Evolutionary conservation across 2,329 filamentous ascomycete genomes (phyloP), one percentile per base, ranked within the genome.

Genomic region (Fusarium aywerte): DNA sequence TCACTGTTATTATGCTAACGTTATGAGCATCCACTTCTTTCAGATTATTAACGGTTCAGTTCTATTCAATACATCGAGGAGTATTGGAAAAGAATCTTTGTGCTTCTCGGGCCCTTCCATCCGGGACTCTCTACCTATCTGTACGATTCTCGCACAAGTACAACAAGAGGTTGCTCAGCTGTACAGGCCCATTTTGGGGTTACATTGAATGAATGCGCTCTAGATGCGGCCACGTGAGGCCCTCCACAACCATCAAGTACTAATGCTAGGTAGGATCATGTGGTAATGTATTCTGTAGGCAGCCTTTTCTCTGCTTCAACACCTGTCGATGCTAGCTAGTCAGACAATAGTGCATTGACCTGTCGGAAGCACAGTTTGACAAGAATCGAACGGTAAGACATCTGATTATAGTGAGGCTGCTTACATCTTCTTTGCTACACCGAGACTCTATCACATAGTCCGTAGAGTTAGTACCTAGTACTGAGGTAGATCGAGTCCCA

Each of bases 211-310:
- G 29, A 21, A 54, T 44, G 23, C 18, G 59, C 43, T 58, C 35
- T 36, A 39, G 20, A 64, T 67, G 32, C 40, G 36, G 39, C 64
- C 64, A 67, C 64, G 64, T 67, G 64, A 67, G 64, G 59, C 64
- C 52, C 29, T 68, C 64, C 20, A 63, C 40, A 40, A 23, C 29
- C 50, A 49, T 63, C 48, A 50, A 31, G 20, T 20, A 52, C 25
- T 43, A n/a, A n/a, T n/a, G n/a, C 31, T 36, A 49, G 45, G 13
- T n/a, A n/a, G 20, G 23, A 48, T 62, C 58, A 62, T 62, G 58
- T 62, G 59, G 49, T 48, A 36, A 23, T 40, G 21, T 43, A 25
- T 35, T 53, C 27, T 52, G 44, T 18, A 52, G 45, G 44, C 32
- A 27, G 31, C 15, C 35, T 23, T n/a, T 13, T 53, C 21, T 23